Conservation (phyloP, 1,139 yeast genomes). For the Kodamaea arcana region DNA sequence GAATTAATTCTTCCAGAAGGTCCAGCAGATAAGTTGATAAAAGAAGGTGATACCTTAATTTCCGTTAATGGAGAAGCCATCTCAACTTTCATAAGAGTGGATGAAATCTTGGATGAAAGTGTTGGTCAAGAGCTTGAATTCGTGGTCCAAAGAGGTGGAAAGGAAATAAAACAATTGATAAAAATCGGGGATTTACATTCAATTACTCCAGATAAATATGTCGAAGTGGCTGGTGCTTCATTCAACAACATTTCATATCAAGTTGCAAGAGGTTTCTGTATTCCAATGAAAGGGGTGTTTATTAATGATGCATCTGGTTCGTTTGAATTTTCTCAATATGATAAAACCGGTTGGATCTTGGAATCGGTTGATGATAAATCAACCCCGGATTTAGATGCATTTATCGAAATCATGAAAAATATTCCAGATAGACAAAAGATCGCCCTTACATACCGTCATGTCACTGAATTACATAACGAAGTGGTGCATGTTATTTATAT, state of each 20-base stretch:
- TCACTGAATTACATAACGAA: conserved; percentile 76
- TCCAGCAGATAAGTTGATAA: conserved; percentile 69
- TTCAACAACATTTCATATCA: conserved; percentile 86
- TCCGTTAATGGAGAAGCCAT: conserved; percentile 66
- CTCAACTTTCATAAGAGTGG: conserved; percentile 74
- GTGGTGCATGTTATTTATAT: conserved; percentile 59
- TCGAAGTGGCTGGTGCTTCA: conserved; percentile 82
- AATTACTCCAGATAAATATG: conserved; percentile 77
- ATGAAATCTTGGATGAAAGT: conserved; percentile 71
- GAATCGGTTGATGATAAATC: conserved; percentile 75
- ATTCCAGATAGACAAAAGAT: conserved; percentile 78
- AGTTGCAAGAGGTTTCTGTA: conserved; percentile 77
- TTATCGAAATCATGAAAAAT: conserved; percentile 70
- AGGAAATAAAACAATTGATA: conserved; percentile 47
- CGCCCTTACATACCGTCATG: conserved; percentile 69
- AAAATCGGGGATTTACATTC: conserved; percentile 71
- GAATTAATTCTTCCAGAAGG: conserved; percentile 83
- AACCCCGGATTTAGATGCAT: conserved; percentile 67
- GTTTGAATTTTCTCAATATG: conserved; percentile 59
- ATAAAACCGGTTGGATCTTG: conserved; percentile 64
- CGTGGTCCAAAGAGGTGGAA: conserved; percentile 70
- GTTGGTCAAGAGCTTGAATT: conserved; percentile 60
- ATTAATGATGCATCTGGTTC: conserved; percentile 77
- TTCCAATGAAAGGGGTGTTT: conserved; percentile 82
- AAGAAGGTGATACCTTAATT: conserved; percentile 83